Conservation (phyloP, 257 asterid species). For the Paulownia fortunei region DNA sequence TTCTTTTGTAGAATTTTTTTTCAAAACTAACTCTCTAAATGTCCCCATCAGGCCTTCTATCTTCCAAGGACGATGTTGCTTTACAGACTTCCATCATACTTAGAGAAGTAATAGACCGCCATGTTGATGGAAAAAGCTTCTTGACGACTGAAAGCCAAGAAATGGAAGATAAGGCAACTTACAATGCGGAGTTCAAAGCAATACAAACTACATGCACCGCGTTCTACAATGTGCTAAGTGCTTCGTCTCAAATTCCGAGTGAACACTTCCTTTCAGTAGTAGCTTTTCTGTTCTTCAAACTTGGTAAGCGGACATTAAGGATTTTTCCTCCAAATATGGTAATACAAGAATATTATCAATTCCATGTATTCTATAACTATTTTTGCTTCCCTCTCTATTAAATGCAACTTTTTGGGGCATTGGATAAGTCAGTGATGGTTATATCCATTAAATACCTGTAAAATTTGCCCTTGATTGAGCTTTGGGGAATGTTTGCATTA, state of each 20-base stretch:
- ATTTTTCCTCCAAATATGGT: not conserved
- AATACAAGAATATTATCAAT: constrained; percentile 6
- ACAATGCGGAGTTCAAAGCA: constrained; percentile 48
- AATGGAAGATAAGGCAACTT: constrained; percentile 46
- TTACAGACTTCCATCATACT: constrained; percentile 63
- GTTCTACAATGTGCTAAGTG: constrained; percentile 56
- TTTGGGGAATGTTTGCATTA: constrained; percentile 14
- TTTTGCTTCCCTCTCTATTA: not conserved
- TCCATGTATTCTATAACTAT: constrained; percentile 2
- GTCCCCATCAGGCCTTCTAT: constrained; percentile 66
- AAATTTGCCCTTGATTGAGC: constrained; percentile 15
- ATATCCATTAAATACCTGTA: not conserved
- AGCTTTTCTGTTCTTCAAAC: constrained; percentile 68
- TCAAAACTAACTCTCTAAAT: not conserved
- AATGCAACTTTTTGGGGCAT: not conserved
- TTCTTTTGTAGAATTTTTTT: not conserved
- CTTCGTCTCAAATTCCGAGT: constrained; percentile 49
- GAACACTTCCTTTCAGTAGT: constrained; percentile 63
- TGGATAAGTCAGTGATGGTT: not conserved
- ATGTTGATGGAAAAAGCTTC: constrained; percentile 56
- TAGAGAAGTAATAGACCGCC: constrained; percentile 64
- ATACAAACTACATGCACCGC: constrained; percentile 54
- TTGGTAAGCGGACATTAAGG: constrained; percentile 62
- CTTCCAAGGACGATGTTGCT: constrained; percentile 58
- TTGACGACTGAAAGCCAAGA: constrained; percentile 43